Base-by-base conservation (phyloP, 2,329 filamentous ascomycete genomes). In the Epichloe bromicola region DNA sequence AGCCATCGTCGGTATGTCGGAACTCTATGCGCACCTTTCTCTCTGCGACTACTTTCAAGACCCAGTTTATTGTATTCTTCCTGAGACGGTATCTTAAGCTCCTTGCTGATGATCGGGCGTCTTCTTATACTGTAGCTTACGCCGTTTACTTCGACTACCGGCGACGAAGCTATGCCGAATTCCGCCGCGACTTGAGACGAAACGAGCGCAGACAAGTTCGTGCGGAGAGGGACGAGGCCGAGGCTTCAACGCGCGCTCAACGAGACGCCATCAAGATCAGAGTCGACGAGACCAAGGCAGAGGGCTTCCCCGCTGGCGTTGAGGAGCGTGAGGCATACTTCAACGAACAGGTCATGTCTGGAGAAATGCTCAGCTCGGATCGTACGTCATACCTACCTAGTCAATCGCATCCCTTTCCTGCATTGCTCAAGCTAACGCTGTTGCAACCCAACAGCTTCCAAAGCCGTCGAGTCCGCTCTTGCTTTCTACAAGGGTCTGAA, bases 401-500 rank as follows among this genome's bases (percentile, higher is more conserved):
- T 19, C 12, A 19, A 26, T 11, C 38, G 8, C 41, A 5, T 30
- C 30, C 8, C 30, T 30, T 30, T 11, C 30, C 30, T 10, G 30
- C 8, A 11, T 14, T 26, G 1, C 8, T 43, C 41, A 33, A 43
- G 48, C 42, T 50, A 34, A 50, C 42, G 14, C 4, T 19, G 10
- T n/a, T 38, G 42, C 17, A 19, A 55, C 59, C 36, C 17, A 19
- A 55, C 59, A 86, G 83, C 83, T 59, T 71, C 80, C 58, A 80
- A 83, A 64, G 74, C 78, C 40, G 70, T 95, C 53, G 90, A 96
- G 58, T 88, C 93, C 48, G 91, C 93, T 46, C 74, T 97, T 54
- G 88, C 87, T 69, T 98, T 98, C 74, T 98, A 97, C 80, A 94
- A 90, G 78, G 93, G 90, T 43, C 80, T 98, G 59, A 98, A 98